Base-by-base conservation (phyloP, 1,284 basidiomycete species). In the Tremellales sp. region DNA sequence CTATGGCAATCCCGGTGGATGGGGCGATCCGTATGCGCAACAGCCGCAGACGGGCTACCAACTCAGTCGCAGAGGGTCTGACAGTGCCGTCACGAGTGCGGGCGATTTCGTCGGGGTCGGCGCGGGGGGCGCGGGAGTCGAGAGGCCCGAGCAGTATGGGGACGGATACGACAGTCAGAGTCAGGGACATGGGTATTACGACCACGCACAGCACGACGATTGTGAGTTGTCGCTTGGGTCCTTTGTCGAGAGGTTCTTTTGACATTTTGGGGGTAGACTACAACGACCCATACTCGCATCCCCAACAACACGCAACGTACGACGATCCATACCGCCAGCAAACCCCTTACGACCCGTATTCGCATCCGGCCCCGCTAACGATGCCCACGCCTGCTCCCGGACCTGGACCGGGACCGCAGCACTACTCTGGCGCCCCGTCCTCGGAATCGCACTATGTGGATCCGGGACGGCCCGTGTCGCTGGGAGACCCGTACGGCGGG, bases 21-120 rank as follows among this genome's bases (percentile, higher is more conserved):
- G 50, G 14, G 45, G 52, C n/a, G 51, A 50, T 16, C 48, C 57
- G 14, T 52, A 49, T 13, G 56, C 53, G 4, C n/a, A n/a, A n/a
- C n/a, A n/a, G n/a, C 22, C n/a, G 34, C 34, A 36, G 34, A 8
- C 8, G 8, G n/a, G 22, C n/a, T 14, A 36, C 34, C 34, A n/a
- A n/a, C n/a, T n/a, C n/a, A 47, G 46, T 9, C 58, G 54, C 26
- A 28, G 60, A 5, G 18, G 42, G 19, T 56, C 54, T 18, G n/a
- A n/a, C n/a, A n/a, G n/a, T n/a, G 56, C 48, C 32, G 44, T 32
- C 16, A 58, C 45, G 3, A 50, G 43, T 7, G 55, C 66, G 5
- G 68, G 68, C 2, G 57, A 57, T 14, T 57, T 57, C 27, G 65
- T 58, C 2, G 68, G 68, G 18, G 54, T 66, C 14, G 64, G 64